Percentiles rank a stretch among this genome's conserved stretches.
These are phyloP conservation scores for Typha latifolia DNA, from an alignment of 176 grass and related monocot genomes.

Conservation along the genomic window DNA sequence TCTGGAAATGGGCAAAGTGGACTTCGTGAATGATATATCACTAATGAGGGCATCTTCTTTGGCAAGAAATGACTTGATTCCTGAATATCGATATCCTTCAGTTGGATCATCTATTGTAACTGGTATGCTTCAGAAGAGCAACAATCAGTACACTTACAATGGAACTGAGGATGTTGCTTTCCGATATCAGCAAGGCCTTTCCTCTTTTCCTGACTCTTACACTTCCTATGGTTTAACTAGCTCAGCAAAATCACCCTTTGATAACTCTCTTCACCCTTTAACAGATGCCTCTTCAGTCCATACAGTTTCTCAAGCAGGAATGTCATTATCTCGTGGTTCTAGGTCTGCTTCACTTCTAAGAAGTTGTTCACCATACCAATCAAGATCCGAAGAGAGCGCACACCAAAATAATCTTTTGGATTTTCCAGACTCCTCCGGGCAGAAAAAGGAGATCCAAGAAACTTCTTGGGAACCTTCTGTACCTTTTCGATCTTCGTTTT, in stretches of 20 bases:
- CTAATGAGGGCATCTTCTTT: constrained; percentile 14
- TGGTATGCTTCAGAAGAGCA: constrained; percentile 15
- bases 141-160: background rate
- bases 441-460: constrained; percentile 29
- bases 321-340: constrained; percentile 13
- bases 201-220: constrained; percentile 12
- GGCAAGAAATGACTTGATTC: constrained; percentile 10
- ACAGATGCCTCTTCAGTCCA: constrained; percentile 16
- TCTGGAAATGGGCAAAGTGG: constrained; percentile 16
- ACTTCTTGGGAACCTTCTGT: constrained; percentile 55
- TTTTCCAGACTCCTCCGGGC: constrained; percentile 1
- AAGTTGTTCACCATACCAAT: constrained; percentile 13
- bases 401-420: background rate
- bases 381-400: background rate
- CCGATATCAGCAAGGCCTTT: constrained; percentile 28
- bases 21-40: constrained; percentile 13
- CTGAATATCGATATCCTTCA: constrained; percentile 9
- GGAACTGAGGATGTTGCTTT: constrained; percentile 15
- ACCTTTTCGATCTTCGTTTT: constrained; percentile 55
- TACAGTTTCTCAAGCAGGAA: constrained; percentile 28
- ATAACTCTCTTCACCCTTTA: constrained; percentile 20
- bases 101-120: constrained; percentile 17
- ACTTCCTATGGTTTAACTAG: constrained; percentile 20
- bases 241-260: constrained; percentile 23
- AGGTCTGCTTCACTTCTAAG: constrained; percentile 15